Evolutionary conservation across 306 rosid genomes (phyloP), one percentile per base, ranked within the genome.

Genomic region (Casuarina equisetifolia): DNA sequence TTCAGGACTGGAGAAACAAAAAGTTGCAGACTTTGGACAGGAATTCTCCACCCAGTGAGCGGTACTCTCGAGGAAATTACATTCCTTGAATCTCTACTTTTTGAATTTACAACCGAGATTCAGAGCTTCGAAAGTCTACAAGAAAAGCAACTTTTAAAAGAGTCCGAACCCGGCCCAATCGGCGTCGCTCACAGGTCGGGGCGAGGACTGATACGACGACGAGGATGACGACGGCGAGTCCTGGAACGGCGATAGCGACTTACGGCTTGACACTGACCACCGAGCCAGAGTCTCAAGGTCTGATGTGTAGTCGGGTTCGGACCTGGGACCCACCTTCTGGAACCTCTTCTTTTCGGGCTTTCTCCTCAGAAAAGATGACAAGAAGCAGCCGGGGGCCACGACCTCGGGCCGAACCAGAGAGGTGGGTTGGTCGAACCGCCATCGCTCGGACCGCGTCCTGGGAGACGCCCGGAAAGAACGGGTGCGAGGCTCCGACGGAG

Each of bases 141-240:
- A 25, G 32, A 66, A 3, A 3, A 17, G 35, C 9, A 3, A 9
- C 69, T 3, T 11, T 91, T 79, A 95, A 52, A 92, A 92, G 43
- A 91, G 91, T 6, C 94, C 97, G 46, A 92, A 95, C 32, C 89
- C 96, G 50, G 97, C 97, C 97, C 97, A 92, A 50, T 95, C 96
- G 15, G 85, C 84, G 70, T 91, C 96, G 36, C 76, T 53, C 0
- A 80, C 62, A 75, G 84, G 92, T 55, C 85, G 90, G 12, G 97
- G 97, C 45, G 98, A 90, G 5, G 89, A 87, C 72, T 8, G 62
- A 76, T 77, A 46, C 3, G 95, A 88, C 62, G 89, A 84, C 35
- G 35, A 74, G 25, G 90, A 87, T 42, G 91, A 75, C 32, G 88
- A 58, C 16, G 80, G 53, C 0, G 97, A 89, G 58, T 62, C 71